Percentiles rank a stretch among this genome's conserved stretches.
phyloP scores from a whole-genome alignment of 139 green algal species.

The Volvox reticuliferus region DNA sequence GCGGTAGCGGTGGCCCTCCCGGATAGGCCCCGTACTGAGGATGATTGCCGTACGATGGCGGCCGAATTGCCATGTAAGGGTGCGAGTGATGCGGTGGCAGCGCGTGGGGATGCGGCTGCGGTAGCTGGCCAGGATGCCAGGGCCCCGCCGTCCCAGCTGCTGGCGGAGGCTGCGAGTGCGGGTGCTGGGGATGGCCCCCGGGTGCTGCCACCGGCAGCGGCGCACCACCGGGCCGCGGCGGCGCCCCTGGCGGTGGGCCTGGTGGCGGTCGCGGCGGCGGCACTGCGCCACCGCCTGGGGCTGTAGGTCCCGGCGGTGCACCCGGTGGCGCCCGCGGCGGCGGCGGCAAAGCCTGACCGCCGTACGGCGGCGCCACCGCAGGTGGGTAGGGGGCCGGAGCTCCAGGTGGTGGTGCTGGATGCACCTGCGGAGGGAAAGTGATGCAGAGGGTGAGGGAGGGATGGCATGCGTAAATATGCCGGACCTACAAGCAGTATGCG shows the following conservation, averaged over 20 bases:
- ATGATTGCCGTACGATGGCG: constrained; percentile 9
- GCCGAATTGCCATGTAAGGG: background rate
- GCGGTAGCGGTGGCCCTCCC: background rate
- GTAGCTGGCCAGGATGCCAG: background rate
- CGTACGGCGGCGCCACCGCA: background rate
- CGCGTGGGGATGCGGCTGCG: background rate
- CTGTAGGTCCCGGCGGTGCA: background rate
- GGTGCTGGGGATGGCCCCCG: background rate
- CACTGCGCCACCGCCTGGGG: background rate
- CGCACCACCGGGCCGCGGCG: background rate
- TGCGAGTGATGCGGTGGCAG: background rate
- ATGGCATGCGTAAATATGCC: too few species aligned
- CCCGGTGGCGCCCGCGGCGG: background rate
- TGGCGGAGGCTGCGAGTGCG: background rate
- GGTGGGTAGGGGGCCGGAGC: background rate
- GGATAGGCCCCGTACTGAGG: constrained; percentile 3
- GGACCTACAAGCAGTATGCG: too few species aligned
- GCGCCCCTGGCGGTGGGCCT: background rate
- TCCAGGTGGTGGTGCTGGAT: too few species aligned
- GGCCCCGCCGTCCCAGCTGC: background rate
- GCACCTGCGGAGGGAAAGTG: too few species aligned
- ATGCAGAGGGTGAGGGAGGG: too few species aligned
- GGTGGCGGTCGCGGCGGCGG: constrained; percentile 12
- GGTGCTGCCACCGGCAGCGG: background rate
- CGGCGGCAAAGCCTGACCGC: background rate